Conservation (phyloP, 371 early-diverging fungal genomes). For the Chytridium lagenaria region DNA sequence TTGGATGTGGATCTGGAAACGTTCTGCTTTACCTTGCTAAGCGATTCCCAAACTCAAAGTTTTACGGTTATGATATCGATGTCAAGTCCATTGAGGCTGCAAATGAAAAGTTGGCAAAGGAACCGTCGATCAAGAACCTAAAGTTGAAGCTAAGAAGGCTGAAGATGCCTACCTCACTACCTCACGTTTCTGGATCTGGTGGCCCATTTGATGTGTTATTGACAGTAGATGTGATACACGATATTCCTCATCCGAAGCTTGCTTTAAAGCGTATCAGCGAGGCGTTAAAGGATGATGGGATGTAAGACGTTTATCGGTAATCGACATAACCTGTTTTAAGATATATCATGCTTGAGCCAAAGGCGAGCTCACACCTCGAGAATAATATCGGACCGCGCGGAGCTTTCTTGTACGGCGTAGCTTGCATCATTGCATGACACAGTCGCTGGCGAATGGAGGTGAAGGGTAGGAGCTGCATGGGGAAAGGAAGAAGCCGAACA, state of each 20-base stretch:
- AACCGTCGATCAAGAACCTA: not conserved
- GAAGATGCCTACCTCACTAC: not conserved
- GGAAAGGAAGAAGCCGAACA: slow-evolving; percentile 11
- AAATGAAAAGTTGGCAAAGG: not conserved
- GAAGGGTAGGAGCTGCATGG: slow-evolving; percentile 15
- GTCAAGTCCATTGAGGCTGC: not conserved
- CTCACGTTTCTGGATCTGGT: not conserved
- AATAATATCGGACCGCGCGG: not conserved
- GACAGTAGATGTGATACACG: slow-evolving; percentile 8
- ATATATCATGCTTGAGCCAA: slow-evolving; percentile 10
- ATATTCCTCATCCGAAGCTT: slow-evolving; percentile 1
- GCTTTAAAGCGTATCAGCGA: not conserved
- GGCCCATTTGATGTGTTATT: slow-evolving; percentile 4
- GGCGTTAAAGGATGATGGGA: slow-evolving; percentile 2
- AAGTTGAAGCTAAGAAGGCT: not conserved
- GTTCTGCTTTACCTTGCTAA: slow-evolving; percentile 1
- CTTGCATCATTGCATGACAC: slow-evolving; percentile 18
- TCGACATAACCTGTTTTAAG: not conserved
- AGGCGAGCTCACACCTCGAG: slow-evolving; percentile 1
- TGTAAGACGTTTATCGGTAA: not conserved
- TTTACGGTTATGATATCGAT: slow-evolving; percentile 6
- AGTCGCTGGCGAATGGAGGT: slow-evolving; percentile 6
- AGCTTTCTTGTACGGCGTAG: slow-evolving; percentile 1
- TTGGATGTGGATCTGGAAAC: slow-evolving; percentile 14
- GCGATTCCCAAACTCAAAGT: not conserved